A percentile compares a stretch with the other conserved stretches of the same genome.
These are phyloP conservation scores for Fusarium gaditjirri DNA, from an alignment of 2,329 filamentous ascomycete genomes.

Conservation along the genomic window DNA sequence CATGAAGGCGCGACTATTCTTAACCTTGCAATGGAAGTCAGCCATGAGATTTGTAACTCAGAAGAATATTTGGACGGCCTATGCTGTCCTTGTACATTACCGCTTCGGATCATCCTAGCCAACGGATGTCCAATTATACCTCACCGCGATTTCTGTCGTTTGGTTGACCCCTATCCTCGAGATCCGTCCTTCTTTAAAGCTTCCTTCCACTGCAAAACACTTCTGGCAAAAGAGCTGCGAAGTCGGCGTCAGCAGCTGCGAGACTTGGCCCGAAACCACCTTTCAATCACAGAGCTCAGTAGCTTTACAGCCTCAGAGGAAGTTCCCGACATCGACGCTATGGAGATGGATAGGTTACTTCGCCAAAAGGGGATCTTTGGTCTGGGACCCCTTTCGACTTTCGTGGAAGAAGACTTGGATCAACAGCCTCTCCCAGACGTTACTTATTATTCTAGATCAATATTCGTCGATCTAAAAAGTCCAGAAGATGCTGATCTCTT, in stretches of 20 bases:
- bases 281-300: background rate
- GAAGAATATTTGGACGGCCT: accelerated
- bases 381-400: accelerated
- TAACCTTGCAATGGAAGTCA: accelerated
- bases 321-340: accelerated
- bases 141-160: background rate
- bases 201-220: background rate
- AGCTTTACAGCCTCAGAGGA: accelerated
- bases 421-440: accelerated
- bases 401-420: accelerated
- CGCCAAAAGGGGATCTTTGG: accelerated
- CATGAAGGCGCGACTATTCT: accelerated
- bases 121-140: background rate
- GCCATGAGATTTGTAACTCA: background rate
- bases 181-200: too few species aligned
- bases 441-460: accelerated
- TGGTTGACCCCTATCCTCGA: too few species aligned
- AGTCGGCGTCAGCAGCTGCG: background rate
- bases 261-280: accelerated
- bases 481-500: background rate
- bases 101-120: background rate
- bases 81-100: background rate
- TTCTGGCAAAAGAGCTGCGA: background rate
- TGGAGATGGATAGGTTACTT: accelerated
- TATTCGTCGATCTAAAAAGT: accelerated